Evolutionary conservation across 306 rosid species (phyloP).

Genomic region (Astragalus membranaceus): DNA sequence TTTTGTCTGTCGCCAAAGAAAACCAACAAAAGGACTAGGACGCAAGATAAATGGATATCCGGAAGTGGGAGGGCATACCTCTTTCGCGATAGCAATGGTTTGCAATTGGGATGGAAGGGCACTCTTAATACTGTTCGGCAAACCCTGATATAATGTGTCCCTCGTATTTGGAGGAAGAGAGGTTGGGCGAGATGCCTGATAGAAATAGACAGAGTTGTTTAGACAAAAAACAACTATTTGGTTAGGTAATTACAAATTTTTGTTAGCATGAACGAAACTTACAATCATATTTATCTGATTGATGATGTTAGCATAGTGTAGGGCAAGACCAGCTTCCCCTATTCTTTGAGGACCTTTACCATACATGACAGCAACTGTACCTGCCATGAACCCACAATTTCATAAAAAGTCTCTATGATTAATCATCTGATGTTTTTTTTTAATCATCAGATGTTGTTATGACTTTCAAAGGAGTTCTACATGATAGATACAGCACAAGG

Average conservation of each 20-base stretch:
- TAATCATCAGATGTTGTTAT: neutral
- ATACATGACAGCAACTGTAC: conserved; percentile 18
- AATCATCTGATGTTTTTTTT: neutral
- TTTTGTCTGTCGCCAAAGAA: neutral
- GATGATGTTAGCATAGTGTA: conserved; percentile 84
- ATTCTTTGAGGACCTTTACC: conserved; percentile 48
- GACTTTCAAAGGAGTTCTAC: conserved; percentile 2
- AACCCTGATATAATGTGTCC: conserved; percentile 71
- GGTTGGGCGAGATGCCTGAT: conserved; percentile 78
- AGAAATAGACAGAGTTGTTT: neutral
- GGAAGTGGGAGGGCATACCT: conserved; percentile 38
- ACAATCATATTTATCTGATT: conserved; percentile 80
- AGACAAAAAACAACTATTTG: neutral
- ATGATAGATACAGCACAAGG: neutral
- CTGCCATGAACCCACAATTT: conserved; percentile 38
- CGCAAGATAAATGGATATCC: neutral
- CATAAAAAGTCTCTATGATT: neutral
- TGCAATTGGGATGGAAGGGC: conserved; percentile 67
- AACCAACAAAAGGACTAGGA: neutral
- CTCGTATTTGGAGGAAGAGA: conserved; percentile 72
- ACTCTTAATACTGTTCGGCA: conserved; percentile 63
- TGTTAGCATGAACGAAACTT: conserved; percentile 25
- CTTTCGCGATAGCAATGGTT: conserved; percentile 39
- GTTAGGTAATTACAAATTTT: conserved; percentile 7
- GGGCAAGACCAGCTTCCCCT: conserved; percentile 86